phyloP scores from a whole-genome alignment of 805 yeast species.

The Metschnikowia lachancei region DNA sequence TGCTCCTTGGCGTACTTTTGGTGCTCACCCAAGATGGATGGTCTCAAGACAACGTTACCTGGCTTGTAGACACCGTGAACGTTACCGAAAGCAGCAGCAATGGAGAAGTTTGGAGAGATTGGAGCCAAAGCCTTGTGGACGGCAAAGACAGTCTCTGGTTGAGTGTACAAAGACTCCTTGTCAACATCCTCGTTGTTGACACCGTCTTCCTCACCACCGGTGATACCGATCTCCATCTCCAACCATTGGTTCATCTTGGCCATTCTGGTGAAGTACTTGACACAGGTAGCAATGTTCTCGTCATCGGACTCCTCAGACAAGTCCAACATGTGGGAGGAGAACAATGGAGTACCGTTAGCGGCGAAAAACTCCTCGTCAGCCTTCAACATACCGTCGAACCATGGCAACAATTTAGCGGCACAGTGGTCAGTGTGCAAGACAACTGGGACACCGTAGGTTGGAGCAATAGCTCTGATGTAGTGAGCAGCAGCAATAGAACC shows the following conservation, averaged over 20 bases:
- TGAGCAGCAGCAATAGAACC: slow-evolving; percentile 98
- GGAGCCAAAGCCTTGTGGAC: slow-evolving; percentile 88
- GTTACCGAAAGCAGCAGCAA: slow-evolving; percentile 99
- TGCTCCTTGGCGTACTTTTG: slow-evolving; percentile 81
- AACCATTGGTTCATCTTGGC: slow-evolving; percentile 94
- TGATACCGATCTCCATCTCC: slow-evolving; percentile 99
- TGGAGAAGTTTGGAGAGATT: slow-evolving; percentile 96
- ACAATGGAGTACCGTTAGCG: slow-evolving; percentile 87
- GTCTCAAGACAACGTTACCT: slow-evolving; percentile 93
- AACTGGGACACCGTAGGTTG: slow-evolving; percentile 95
- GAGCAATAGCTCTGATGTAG: slow-evolving; percentile 95
- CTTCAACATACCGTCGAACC: slow-evolving; percentile 97
- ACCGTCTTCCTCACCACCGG: slow-evolving; percentile 99
- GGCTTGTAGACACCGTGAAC: slow-evolving; percentile 99
- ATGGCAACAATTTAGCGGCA: slow-evolving; percentile 95
- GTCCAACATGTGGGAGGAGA: slow-evolving; percentile 99
- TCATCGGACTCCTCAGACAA: slow-evolving; percentile 95
- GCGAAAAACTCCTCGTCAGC: slow-evolving; percentile 94
- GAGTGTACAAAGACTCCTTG: slow-evolving; percentile 86
- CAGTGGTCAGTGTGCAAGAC: slow-evolving; percentile 98
- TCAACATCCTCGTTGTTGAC: slow-evolving; percentile 95
- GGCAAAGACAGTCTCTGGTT: slow-evolving; percentile 88
- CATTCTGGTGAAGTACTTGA: slow-evolving; percentile 90
- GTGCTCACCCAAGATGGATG: slow-evolving; percentile 93
- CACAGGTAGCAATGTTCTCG: slow-evolving; percentile 92